These are phyloP conservation scores for Mesotaenium endlicherianum DNA, from an alignment of 139 green algal genomes.

Conservation along the genomic window DNA sequence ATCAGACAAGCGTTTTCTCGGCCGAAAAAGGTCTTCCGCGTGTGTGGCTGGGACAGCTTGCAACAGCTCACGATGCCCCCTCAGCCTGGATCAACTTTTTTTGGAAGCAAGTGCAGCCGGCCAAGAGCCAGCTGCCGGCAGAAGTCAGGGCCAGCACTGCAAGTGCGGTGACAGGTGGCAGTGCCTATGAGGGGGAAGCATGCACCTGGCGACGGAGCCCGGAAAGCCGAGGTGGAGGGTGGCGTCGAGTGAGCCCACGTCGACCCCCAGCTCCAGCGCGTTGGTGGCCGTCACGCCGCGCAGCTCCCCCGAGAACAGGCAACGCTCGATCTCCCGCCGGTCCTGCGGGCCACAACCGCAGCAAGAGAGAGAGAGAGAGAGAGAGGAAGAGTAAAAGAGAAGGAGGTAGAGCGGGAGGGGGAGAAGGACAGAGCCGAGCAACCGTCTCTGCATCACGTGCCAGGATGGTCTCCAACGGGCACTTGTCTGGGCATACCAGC, in stretches of 20 bases:
- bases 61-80: too few species aligned
- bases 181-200: not conserved
- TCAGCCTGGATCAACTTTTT: too few species aligned
- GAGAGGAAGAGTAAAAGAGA: not conserved
- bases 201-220: constrained; percentile 65
- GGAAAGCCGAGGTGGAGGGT: constrained; percentile 88
- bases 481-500: too few species aligned
- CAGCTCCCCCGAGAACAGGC: constrained; percentile 56
- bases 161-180: too few species aligned
- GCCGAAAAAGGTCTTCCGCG: too few species aligned
- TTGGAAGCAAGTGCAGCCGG: too few species aligned
- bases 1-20: too few species aligned
- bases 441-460: too few species aligned
- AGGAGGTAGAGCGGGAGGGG: not conserved
- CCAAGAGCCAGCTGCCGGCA: too few species aligned
- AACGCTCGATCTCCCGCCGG: constrained; percentile 44
- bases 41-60: too few species aligned
- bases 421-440: not conserved
- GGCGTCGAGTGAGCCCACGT: constrained; percentile 89
- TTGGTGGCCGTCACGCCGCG: constrained; percentile 86
- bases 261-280: constrained; percentile 92
- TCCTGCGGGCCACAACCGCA: constrained; percentile 43
- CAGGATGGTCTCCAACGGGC: too few species aligned
- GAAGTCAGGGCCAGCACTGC: too few species aligned
- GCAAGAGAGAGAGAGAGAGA: not conserved